Conservation (phyloP, 2,329 filamentous ascomycete species). For the Fusarium napiforme region DNA sequence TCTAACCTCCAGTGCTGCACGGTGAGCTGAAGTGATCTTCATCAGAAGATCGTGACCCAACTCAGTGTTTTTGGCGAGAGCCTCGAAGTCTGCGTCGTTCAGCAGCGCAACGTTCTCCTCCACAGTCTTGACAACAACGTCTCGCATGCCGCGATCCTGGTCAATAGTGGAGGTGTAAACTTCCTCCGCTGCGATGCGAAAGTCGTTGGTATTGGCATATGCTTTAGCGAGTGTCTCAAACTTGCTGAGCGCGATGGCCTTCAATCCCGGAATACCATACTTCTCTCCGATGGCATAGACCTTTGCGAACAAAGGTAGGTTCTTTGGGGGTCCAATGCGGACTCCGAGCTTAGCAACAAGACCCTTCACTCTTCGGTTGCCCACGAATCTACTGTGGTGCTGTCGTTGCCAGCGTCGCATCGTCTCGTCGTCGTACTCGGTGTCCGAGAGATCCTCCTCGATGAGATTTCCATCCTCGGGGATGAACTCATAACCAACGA, state of each 20-base stretch:
- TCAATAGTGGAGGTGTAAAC: conserved; percentile 4
- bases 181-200: not conserved
- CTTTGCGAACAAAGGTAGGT: not conserved
- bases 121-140: not conserved
- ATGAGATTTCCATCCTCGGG: not conserved
- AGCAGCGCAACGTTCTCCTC: accelerated
- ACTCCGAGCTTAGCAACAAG: not conserved
- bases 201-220: not conserved
- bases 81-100: accelerated
- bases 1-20: not conserved
- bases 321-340: not conserved
- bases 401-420: accelerated
- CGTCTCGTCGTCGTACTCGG: accelerated
- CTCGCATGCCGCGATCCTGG: not conserved
- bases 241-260: not conserved
- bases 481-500: not conserved
- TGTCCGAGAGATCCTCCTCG: not conserved
- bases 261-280: not conserved
- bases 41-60: not conserved
- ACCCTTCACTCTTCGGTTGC: accelerated
- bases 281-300: conserved; percentile 11
- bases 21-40: not conserved
- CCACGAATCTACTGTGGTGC: accelerated
- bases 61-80: not conserved
- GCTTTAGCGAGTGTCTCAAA: not conserved